Evolutionary conservation across 106 monocot species (phyloP).

Genomic region (Acorus calamus): DNA sequence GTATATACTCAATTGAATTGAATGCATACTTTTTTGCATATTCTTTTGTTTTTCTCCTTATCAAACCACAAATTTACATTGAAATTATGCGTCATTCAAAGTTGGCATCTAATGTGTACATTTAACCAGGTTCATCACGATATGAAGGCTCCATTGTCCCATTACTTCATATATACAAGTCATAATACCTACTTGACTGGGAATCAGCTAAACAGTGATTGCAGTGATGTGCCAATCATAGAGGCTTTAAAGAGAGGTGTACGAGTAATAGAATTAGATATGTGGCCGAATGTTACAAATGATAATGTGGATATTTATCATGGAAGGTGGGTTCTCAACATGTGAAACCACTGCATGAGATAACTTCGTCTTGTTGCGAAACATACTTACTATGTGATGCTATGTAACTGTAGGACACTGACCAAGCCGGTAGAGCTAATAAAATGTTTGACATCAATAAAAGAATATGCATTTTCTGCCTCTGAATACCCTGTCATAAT

Average conservation of each 20-base stretch:
- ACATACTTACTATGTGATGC: background rate
- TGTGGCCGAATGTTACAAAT: slow-evolving; percentile 37
- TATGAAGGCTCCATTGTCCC: slow-evolving; percentile 32
- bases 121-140: slow-evolving; percentile 29
- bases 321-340: slow-evolving; percentile 18
- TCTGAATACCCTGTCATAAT: slow-evolving; percentile 23
- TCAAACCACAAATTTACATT: too few species aligned
- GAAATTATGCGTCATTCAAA: too few species aligned
- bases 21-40: too few species aligned
- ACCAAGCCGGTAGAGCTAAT: slow-evolving; percentile 25
- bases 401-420: slow-evolving; percentile 20
- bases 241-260: slow-evolving; percentile 37
- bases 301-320: slow-evolving; percentile 34
- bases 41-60: too few species aligned
- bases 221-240: slow-evolving; percentile 36
- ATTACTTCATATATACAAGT: slow-evolving; percentile 37
- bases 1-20: too few species aligned
- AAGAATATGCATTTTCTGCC: slow-evolving; percentile 22
- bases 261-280: slow-evolving; percentile 34
- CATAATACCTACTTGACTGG: slow-evolving; percentile 42
- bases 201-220: slow-evolving; percentile 39
- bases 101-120: background rate
- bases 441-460: slow-evolving; percentile 25
- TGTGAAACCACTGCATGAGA: background rate
- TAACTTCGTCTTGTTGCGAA: slow-evolving; percentile 30